Evolutionary conservation across 306 rosid genomes (phyloP), one percentile per base, ranked within the genome.

Genomic region (Hippophae tibetana): DNA sequence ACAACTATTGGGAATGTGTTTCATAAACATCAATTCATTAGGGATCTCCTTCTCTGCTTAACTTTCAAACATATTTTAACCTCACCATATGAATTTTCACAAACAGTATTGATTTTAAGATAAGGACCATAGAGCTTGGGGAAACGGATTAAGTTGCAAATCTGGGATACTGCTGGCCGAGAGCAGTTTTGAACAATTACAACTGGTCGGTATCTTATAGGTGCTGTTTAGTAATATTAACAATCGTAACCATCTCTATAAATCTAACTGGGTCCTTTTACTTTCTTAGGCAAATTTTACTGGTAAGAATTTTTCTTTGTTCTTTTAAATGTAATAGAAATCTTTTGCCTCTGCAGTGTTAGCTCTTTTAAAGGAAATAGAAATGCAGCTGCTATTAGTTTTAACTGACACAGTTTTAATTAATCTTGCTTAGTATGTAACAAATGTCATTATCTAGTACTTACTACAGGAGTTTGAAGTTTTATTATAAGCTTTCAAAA

Each of bases 141-240:
- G 54, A 90, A 87, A 68, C 81, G 97, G 61, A 87, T 90, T 73
- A 90, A 90, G 69, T 78, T 90, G 82, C 97, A 87, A 84, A 87
- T 90, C 73, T 90, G 97, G 97, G 97, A 90, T 72, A 90, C 97
- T 59, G 95, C 97, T 75, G 97, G 97, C 57, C 95, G 86, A 70
- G 97, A 90, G 69, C 82, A 94, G 26, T 84, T 90, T 70, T 84
- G 97, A 71, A 90, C 95, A 43, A 90, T 90, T 69, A 90, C 97
- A 46, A 90, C 97, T 65, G 97, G 97, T 86, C 64, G 64, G 94
- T 80, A 52, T 48, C 67, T 18, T 65, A 13, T 9, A 49, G 42
- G 40, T 66, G 31, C 45, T 50, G 52, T 61, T 50, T 0, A 31
- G 10, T 77, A n/a, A 54, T 26, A 10, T 31, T 64, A 42, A 50